Percentiles rank a stretch among this genome's conserved stretches.
phyloP scores from a whole-genome alignment of 352 stramenopile genomes.

The Phytophthora parvispora region DNA sequence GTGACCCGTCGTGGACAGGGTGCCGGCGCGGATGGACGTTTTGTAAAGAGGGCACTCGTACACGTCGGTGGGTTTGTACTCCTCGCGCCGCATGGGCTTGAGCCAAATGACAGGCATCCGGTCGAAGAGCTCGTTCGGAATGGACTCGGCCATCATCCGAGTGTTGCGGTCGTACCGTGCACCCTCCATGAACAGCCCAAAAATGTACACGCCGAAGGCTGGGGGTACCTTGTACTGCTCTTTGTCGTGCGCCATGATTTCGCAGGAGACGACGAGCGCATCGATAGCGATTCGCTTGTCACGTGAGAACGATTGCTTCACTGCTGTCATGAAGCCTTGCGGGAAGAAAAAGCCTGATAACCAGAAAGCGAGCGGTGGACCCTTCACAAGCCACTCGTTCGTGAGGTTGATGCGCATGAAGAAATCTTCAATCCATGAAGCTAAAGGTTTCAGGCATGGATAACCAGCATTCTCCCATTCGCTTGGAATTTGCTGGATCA shows the following conservation, averaged over 20 bases:
- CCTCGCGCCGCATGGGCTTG: slow-evolving; percentile 80
- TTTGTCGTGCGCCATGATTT: slow-evolving; percentile 84
- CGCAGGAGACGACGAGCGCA: slow-evolving; percentile 87
- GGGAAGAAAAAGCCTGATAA: slow-evolving; percentile 97
- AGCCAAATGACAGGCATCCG: slow-evolving; percentile 94
- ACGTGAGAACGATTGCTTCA: slow-evolving; percentile 94
- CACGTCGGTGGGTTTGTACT: slow-evolving; percentile 77
- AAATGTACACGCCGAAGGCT: slow-evolving; percentile 94
- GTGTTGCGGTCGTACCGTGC: slow-evolving; percentile 87
- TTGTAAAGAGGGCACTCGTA: slow-evolving; percentile 97
- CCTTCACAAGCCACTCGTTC: slow-evolving; percentile 84
- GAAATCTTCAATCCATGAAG: slow-evolving; percentile 95
- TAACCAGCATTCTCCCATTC: slow-evolving; percentile 93
- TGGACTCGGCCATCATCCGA: slow-evolving; percentile 90
- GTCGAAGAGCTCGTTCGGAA: slow-evolving; percentile 91
- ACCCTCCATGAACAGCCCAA: slow-evolving; percentile 96
- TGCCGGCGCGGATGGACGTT: slow-evolving; percentile 92
- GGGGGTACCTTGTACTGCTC: slow-evolving; percentile 69
- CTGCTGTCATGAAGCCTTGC: slow-evolving; percentile 96
- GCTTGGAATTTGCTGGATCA: slow-evolving; percentile 91
- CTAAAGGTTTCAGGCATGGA: slow-evolving; percentile 93
- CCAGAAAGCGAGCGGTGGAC: slow-evolving; percentile 90
- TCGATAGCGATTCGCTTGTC: slow-evolving; percentile 95
- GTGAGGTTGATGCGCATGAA: slow-evolving; percentile 90
- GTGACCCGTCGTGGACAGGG: slow-evolving; percentile 94